Conservation (phyloP, 1,284 basidiomycete genomes). For the Stereum hirsutum region DNA sequence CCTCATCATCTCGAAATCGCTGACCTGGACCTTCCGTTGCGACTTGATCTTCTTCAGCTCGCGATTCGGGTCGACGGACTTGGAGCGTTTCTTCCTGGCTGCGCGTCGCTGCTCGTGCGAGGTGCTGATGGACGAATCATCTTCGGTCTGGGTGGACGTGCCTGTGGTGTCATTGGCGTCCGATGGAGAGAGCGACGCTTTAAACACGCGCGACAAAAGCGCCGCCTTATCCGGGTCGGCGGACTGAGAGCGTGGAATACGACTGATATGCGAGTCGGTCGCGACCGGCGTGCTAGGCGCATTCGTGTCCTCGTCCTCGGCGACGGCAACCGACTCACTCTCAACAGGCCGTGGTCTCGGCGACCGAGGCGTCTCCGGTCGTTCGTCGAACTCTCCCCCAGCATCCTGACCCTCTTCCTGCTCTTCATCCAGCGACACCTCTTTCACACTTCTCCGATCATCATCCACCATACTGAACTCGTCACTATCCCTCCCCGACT, state of each 20-base stretch:
- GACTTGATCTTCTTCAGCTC: conserved; percentile 41
- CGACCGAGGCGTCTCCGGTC: conserved; percentile 17
- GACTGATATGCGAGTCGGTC: conserved; percentile 19
- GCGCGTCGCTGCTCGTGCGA: too few species aligned
- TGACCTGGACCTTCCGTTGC: conserved; percentile 64
- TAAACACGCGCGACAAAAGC: conserved; percentile 46
- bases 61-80: conserved; percentile 40
- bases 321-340: conserved; percentile 5
- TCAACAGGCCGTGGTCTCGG: conserved; percentile 7
- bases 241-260: conserved; percentile 66
- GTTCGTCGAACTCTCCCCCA: conserved; percentile 14
- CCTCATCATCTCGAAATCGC: conserved; percentile 94
- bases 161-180: too few species aligned
- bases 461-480: neutral
- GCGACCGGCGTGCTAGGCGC: conserved; percentile 30
- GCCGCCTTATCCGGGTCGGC: conserved; percentile 58
- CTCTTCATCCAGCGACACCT: conserved; percentile 20
- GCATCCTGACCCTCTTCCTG: conserved; percentile 6
- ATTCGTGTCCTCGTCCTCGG: conserved; percentile 18
- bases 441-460: conserved; percentile 11
- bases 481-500: conserved; percentile 1
- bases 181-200: too few species aligned
- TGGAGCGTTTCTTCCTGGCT: conserved; percentile 48
- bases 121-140: too few species aligned
- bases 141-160: too few species aligned